Base-by-base conservation (phyloP, 257 asterid genomes). In the Paraleonurus japonicus region DNA sequence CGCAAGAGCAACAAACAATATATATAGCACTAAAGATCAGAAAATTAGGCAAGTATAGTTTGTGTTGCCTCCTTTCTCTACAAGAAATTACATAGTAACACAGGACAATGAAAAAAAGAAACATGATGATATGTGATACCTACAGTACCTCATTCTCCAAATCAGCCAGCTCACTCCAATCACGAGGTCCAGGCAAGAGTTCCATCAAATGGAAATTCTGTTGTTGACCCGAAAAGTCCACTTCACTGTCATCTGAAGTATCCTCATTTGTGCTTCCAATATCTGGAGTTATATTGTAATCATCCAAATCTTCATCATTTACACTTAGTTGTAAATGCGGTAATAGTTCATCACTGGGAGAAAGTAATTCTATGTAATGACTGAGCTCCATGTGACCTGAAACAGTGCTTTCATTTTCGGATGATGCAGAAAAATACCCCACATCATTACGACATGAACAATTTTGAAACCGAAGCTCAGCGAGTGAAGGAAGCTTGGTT, bases 241-340 rank as follows among this genome's bases (percentile, higher is more conserved):
- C 89, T 62, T 87, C 97, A 67, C 93, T 87, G 78, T 88, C 87
- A 78, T 90, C 98, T 76, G 97, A 90, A 45, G 92, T 87, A 72
- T 81, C 83, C 64, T 82, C 87, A 64, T 72, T 45, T 26, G 79
- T 76, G 70, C 81, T 84, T 51, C 78, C 76, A 43, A 67, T 67
- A 72, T 80, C 88, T 71, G 75, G 83, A 80, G 57, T 81, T 53
- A 76, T 65, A 74, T 70, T 83, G 71, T 76, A 72, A 67, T 79
- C 75, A 72, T 69, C 76, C 69, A 80, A 70, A 47, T 78, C 82
- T 65, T 89, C 92, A 63, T 81, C 85, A 68, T 85, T 81, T 48
- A 70, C 67, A 77, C 61, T 78, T 74, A 81, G 55, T 65, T 71
- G 78, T 64, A 71, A 51, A 81, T 69, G 75, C 28, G 77, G 77